Evolutionary conservation across 257 asterid genomes (phyloP).

Genomic region (Gardenia jasminoides): DNA sequence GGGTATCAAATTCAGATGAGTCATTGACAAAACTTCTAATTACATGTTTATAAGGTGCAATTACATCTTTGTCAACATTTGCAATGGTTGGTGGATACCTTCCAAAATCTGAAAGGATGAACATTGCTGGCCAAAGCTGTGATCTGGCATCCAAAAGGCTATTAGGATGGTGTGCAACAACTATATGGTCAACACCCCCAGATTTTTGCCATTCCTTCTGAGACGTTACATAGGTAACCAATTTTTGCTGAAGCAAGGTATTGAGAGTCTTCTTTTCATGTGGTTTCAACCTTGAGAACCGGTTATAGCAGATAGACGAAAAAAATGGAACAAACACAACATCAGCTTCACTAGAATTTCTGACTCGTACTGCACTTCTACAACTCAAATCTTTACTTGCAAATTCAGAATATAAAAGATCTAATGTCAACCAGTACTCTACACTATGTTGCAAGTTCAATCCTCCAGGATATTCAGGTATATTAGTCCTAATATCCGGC

Average conservation of each 20-base stretch:
- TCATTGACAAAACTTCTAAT: constrained; percentile 53
- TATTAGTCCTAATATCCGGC: constrained; percentile 63
- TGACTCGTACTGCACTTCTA: constrained; percentile 61
- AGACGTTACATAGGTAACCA: constrained; percentile 57
- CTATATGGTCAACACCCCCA: constrained; percentile 71
- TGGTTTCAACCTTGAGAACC: constrained; percentile 53
- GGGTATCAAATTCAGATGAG: constrained; percentile 60
- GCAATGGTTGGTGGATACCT: constrained; percentile 89
- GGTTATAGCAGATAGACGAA: constrained; percentile 76
- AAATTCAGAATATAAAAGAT: constrained; percentile 65
- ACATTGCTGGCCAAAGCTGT: constrained; percentile 89
- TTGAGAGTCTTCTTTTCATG: constrained; percentile 49
- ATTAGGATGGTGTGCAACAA: constrained; percentile 95
- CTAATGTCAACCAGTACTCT: constrained; percentile 90
- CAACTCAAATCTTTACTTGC: constrained; percentile 26
- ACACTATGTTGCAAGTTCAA: constrained; percentile 92
- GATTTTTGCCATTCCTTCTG: constrained; percentile 82
- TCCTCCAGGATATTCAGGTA: constrained; percentile 87
- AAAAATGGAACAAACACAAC: constrained; percentile 87
- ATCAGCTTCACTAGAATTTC: constrained; percentile 83
- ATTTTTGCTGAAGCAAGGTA: constrained; percentile 58
- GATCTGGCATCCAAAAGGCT: constrained; percentile 75
- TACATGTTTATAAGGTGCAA: constrained; percentile 90
- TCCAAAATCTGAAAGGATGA: constrained; percentile 82
- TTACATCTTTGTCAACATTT: constrained; percentile 78